These are phyloP conservation scores for Penicillium atrosanguineum DNA, from an alignment of 495 filamentous ascomycete genomes.

Conservation along the genomic window DNA sequence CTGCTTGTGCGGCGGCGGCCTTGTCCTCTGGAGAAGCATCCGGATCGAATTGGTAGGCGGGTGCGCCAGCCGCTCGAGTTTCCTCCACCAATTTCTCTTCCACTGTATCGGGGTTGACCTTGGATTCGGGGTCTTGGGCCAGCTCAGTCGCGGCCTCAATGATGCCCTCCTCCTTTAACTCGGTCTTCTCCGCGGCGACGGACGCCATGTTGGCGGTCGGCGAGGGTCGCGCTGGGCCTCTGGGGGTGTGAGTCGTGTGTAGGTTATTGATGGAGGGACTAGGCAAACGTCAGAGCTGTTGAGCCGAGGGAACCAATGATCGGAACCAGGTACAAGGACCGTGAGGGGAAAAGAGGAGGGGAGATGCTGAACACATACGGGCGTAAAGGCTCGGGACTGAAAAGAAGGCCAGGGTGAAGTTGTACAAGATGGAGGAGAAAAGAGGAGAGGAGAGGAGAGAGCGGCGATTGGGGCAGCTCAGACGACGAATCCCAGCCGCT, in stretches of 20 bases:
- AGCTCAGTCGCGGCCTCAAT: conserved; percentile 58
- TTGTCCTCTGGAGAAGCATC: conserved; percentile 83
- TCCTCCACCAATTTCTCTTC: conserved; percentile 71
- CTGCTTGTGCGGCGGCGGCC: conserved; percentile 70
- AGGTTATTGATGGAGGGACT: background rate
- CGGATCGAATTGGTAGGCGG: conserved; percentile 84
- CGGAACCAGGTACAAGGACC: background rate
- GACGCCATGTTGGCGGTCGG: conserved; percentile 37
- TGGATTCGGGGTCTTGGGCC: conserved; percentile 63
- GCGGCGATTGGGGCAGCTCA: conserved; percentile 9
- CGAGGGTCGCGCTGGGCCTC: background rate
- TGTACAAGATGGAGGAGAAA: background rate
- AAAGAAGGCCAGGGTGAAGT: background rate
- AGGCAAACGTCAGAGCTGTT: background rate
- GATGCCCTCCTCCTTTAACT: conserved; percentile 77
- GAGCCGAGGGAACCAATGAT: background rate
- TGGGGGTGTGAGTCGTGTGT: background rate
- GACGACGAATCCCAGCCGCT: conserved; percentile 21
- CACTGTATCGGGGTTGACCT: conserved; percentile 65
- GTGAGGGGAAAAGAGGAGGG: background rate
- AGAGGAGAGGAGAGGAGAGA: conserved; percentile 1
- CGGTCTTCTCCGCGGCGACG: conserved; percentile 38
- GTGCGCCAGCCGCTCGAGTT: conserved; percentile 68
- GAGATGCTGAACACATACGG: background rate
- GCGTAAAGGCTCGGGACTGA: background rate